Conservation (phyloP, 371 early-diverging fungal genomes). For the Mortierella polycephala region DNA sequence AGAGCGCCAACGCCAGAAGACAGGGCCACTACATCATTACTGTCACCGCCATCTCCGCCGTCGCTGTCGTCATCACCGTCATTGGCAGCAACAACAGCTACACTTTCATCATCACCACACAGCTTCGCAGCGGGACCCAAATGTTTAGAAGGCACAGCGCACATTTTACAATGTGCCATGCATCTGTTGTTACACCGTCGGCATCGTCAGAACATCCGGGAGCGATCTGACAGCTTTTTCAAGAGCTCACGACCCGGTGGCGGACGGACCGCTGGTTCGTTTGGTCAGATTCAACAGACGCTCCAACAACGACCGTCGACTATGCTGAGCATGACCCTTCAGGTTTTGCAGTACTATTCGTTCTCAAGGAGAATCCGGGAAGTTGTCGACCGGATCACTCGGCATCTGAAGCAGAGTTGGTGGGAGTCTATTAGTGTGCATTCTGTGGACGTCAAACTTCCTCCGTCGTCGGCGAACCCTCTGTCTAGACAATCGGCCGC, state of each 20-base stretch:
- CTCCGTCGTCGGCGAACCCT: conserved; percentile 9
- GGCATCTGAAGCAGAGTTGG: conserved; percentile 34
- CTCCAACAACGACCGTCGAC: conserved; percentile 41
- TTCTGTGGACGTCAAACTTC: conserved; percentile 29
- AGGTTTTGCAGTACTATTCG: conserved; percentile 39
- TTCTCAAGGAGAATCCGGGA: conserved; percentile 42
- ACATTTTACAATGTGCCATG: conserved; percentile 34
- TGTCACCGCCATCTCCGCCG: not conserved
- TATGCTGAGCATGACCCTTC: conserved; percentile 35
- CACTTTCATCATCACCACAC: not conserved
- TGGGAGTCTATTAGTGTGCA: conserved; percentile 46
- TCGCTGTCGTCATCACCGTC: not conserved
- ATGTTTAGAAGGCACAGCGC: conserved; percentile 23
- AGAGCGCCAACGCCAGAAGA: conserved; percentile 18
- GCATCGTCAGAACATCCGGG: conserved; percentile 49
- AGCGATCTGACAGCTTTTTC: conserved; percentile 45
- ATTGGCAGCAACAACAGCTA: not conserved
- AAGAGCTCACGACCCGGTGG: conserved; percentile 51
- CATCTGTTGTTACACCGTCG: conserved; percentile 40
- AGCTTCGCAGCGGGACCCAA: not conserved
- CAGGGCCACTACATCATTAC: not conserved
- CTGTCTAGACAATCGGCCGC: not conserved
- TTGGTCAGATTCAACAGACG: conserved; percentile 48
- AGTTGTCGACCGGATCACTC: conserved; percentile 24
- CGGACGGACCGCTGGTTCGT: conserved; percentile 32